Conservation (phyloP, 495 filamentous ascomycete genomes). For the Beverwykella pulmonaria region DNA sequence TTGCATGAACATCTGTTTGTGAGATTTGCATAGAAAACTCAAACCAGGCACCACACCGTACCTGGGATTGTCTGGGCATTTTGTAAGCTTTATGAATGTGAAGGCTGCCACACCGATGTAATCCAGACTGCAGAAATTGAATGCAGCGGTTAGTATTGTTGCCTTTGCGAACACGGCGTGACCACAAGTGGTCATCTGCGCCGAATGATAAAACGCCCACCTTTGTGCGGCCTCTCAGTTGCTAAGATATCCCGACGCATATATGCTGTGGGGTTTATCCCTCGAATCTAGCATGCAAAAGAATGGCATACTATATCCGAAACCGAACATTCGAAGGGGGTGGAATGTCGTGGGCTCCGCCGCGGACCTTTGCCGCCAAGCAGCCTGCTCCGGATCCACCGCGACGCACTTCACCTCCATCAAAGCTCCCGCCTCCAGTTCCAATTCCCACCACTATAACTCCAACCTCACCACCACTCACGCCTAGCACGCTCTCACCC, state of each 20-base stretch:
- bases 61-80: background rate
- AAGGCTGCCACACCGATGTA: background rate
- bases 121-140: background rate
- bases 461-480: background rate
- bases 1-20: background rate
- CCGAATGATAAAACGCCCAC: background rate
- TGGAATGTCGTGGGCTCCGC: constrained; percentile 3
- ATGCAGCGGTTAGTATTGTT: constrained; percentile 2
- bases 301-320: constrained; percentile 27
- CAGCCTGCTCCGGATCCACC: constrained; percentile 11
- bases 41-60: background rate
- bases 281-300: background rate
- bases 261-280: too few relatives aligned
- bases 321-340: constrained; percentile 35
- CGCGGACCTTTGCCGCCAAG: constrained; percentile 1
- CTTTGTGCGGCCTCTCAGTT: constrained; percentile 4
- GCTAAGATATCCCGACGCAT: background rate
- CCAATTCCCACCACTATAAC: constrained; percentile 13
- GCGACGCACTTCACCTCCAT: constrained; percentile 10
- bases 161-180: constrained; percentile 25
- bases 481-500: background rate
- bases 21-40: background rate
- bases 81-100: background rate
- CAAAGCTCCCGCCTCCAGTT: constrained; percentile 21
- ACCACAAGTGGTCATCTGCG: constrained; percentile 10